A percentile compares a stretch with the other conserved stretches of the same genome.
Conservation (phyloP, 73 alveolate genomes). For the Paramecium sexaurelia region DNA sequence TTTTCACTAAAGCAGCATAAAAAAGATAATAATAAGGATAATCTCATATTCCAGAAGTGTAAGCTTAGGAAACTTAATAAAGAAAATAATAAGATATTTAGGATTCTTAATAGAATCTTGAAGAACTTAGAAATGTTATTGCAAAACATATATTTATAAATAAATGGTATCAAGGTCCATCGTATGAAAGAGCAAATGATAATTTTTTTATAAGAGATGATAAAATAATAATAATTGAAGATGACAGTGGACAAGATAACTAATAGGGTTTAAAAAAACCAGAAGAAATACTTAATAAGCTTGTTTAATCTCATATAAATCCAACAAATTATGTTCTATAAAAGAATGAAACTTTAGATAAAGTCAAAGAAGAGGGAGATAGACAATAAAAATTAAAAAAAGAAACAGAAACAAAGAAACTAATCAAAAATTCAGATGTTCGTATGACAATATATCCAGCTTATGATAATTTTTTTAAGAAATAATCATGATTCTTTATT, state of each 20-base stretch:
- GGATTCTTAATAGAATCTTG: slow-evolving; percentile 2
- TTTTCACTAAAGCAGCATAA: slow-evolving; percentile 26
- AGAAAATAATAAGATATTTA: background rate
- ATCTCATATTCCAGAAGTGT: background rate
- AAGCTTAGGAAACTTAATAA: background rate
- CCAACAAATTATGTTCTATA: slow-evolving; percentile 16
- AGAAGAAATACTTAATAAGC: background rate
- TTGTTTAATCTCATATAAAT: slow-evolving; percentile 3
- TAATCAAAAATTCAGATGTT: slow-evolving; percentile 53
- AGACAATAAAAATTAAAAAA: slow-evolving; percentile 21
- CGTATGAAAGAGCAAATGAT: background rate
- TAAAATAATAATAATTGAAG: slow-evolving; percentile 51
- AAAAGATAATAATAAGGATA: background rate
- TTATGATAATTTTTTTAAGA: slow-evolving; percentile 49
- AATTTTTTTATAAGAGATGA: slow-evolving; percentile 52
- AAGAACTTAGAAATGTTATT: slow-evolving; percentile 17
- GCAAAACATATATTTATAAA: slow-evolving; percentile 44
- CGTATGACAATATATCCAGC: slow-evolving; percentile 53
- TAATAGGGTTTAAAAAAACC: background rate
- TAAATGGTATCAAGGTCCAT: slow-evolving; percentile 54
- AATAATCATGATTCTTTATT: background rate
- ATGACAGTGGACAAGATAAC: background rate
- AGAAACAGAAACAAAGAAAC: slow-evolving; percentile 29
- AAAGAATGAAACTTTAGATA: slow-evolving; percentile 17
- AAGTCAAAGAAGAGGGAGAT: slow-evolving; percentile 37